These are phyloP conservation scores for Hypoxylon sp. DNA, from an alignment of 2,329 filamentous ascomycete species.

Conservation along the genomic window DNA sequence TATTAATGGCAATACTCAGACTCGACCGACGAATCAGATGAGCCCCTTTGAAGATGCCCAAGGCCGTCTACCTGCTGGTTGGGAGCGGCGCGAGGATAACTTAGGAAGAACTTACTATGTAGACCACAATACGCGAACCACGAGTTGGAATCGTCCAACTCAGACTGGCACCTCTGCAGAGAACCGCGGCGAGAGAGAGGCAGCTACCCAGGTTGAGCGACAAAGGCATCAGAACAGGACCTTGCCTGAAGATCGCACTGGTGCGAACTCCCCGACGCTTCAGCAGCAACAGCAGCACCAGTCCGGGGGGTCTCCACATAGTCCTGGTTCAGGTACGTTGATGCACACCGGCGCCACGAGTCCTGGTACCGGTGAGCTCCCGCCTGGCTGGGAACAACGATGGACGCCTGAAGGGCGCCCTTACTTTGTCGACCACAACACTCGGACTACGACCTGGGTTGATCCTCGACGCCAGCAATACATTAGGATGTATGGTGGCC, in stretches of 20 bases:
- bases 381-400: constrained; percentile 95
- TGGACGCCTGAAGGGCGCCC: constrained; percentile 94
- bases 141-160: constrained; percentile 95
- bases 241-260: constrained; percentile 94
- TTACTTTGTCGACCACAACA: constrained; percentile 99
- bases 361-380: constrained; percentile 93
- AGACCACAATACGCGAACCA: constrained; percentile 96
- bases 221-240: constrained; percentile 95
- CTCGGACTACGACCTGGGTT: constrained; percentile 97
- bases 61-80: constrained; percentile 90
- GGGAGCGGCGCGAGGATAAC: constrained; percentile 97
- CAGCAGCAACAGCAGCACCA: constrained; percentile 60
- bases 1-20: constrained; percentile 57
- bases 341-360: constrained; percentile 96
- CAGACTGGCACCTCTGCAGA: constrained; percentile 79
- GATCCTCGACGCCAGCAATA: constrained; percentile 97
- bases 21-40: constrained; percentile 70
- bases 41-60: constrained; percentile 98
- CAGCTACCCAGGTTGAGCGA: constrained; percentile 92
- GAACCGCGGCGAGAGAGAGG: constrained; percentile 84
- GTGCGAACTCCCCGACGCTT: constrained; percentile 89
- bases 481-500: constrained; percentile 95
- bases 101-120: constrained; percentile 97
- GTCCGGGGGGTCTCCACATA: constrained; percentile 55
- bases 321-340: constrained; percentile 76